Percentiles rank a stretch among this genome's conserved stretches.
These are phyloP conservation scores for Pythium dissimile DNA, from an alignment of 352 stramenopile species.

Conservation along the genomic window DNA sequence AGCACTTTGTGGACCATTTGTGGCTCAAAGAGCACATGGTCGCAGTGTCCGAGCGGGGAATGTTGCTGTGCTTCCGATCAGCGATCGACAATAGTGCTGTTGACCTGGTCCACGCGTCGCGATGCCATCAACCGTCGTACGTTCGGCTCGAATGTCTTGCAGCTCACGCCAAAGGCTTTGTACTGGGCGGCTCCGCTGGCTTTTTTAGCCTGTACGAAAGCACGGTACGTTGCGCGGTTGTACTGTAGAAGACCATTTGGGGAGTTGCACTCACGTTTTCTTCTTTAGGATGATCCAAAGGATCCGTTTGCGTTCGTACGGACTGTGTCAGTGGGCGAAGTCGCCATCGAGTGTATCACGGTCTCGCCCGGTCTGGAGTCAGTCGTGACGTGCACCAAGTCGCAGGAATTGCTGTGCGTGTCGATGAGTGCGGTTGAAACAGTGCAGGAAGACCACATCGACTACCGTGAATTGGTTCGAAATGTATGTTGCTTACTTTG, in stretches of 20 bases:
- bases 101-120: conserved; percentile 64
- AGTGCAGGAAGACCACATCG: conserved; percentile 70
- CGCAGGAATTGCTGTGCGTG: conserved; percentile 61
- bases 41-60: conserved; percentile 58
- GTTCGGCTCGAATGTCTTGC: conserved; percentile 72
- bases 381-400: conserved; percentile 62
- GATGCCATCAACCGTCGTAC: conserved; percentile 62
- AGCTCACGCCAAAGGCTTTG: conserved; percentile 65
- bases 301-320: conserved; percentile 77
- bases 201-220: conserved; percentile 79
- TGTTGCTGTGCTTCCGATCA: conserved; percentile 62
- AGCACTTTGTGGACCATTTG: conserved; percentile 80
- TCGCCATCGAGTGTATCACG: conserved; percentile 69
- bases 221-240: conserved; percentile 32
- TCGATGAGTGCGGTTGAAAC: conserved; percentile 71
- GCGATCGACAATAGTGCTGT: conserved; percentile 44
- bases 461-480: conserved; percentile 54
- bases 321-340: conserved; percentile 61
- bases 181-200: conserved; percentile 60
- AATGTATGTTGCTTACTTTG: conserved; percentile 50
- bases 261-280: not conserved
- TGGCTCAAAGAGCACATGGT: conserved; percentile 77
- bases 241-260: not conserved
- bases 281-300: conserved; percentile 59
- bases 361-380: conserved; percentile 65